Evolutionary conservation across 176 grass and related monocot species (phyloP).

Genomic region (Triticum timopheevii): DNA sequence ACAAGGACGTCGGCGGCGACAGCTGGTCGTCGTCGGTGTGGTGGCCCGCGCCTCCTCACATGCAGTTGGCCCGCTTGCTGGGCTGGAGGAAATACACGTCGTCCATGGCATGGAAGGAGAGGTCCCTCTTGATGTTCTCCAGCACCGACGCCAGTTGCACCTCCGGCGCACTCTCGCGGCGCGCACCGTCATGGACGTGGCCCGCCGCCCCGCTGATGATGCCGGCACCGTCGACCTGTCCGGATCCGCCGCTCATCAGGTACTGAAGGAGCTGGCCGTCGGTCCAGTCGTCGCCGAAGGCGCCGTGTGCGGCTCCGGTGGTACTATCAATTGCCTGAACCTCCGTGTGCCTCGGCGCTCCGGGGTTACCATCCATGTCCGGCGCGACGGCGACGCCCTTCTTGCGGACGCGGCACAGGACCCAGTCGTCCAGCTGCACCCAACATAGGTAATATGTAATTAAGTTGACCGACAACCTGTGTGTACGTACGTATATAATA

Average conservation of each 20-base stretch:
- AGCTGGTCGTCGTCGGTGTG: not conserved
- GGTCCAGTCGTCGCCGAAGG: conserved; percentile 7
- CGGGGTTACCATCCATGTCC: not conserved
- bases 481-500: not conserved
- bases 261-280: conserved; percentile 27
- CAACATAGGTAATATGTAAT: not conserved
- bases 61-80: conserved; percentile 16
- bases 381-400: conserved; percentile 22
- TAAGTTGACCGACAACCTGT: not conserved
- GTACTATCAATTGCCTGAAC: not conserved
- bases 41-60: not conserved
- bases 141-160: conserved; percentile 30
- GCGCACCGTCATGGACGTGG: not conserved
- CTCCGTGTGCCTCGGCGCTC: not conserved
- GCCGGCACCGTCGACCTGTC: not conserved
- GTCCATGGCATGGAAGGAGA: conserved; percentile 47
- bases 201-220: not conserved
- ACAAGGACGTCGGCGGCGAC: not conserved
- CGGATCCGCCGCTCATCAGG: not conserved
- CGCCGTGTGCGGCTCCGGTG: not conserved
- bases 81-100: conserved; percentile 33
- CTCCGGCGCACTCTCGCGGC: not conserved
- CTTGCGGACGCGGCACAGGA: conserved; percentile 48
- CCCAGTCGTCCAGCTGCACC: conserved; percentile 49
- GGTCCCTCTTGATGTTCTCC: conserved; percentile 47